Evolutionary conservation across 2,329 filamentous ascomycete genomes (phyloP).

Genomic region (Fusarium sp.): DNA sequence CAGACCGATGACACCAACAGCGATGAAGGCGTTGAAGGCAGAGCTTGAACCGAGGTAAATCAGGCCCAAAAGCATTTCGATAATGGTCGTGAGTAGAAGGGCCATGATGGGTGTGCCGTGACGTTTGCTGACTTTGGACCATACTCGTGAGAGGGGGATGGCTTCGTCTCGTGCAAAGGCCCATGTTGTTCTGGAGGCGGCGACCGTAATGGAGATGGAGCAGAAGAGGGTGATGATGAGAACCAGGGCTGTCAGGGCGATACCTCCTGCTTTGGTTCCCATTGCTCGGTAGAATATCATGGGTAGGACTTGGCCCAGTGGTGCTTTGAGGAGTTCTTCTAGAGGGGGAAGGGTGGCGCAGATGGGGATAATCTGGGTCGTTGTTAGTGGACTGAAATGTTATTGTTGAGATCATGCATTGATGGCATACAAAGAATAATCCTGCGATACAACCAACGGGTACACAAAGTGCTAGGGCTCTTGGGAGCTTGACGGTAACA

Average conservation of each 20-base stretch:
- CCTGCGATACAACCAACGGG: constrained; percentile 74
- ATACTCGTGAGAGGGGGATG: constrained; percentile 76
- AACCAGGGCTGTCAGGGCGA: constrained; percentile 80
- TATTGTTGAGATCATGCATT: constrained; percentile 60
- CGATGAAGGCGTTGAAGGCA: constrained; percentile 83
- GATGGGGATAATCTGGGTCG: constrained; percentile 38
- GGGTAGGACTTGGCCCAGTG: constrained; percentile 81
- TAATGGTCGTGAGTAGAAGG: constrained; percentile 73
- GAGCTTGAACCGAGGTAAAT: constrained; percentile 84
- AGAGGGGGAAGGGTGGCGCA: constrained; percentile 78
- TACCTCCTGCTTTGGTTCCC: constrained; percentile 79
- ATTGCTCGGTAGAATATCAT: constrained; percentile 81
- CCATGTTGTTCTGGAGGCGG: constrained; percentile 79
- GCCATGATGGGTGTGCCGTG: constrained; percentile 79
- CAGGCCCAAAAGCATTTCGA: constrained; percentile 78
- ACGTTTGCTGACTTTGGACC: constrained; percentile 73
- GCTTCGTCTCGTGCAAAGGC: constrained; percentile 81
- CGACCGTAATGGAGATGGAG: constrained; percentile 79
- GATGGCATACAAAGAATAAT: constrained; percentile 65
- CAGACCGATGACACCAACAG: constrained; percentile 83
- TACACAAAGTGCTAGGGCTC: constrained; percentile 75
- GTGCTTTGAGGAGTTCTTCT: constrained; percentile 71
- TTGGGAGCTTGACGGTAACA: constrained; percentile 71
- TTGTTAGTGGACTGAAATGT: constrained; percentile 52
- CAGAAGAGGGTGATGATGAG: constrained; percentile 83